Evolutionary conservation across 2,329 filamentous ascomycete species (phyloP).

Genomic region (Alternaria sp.): DNA sequence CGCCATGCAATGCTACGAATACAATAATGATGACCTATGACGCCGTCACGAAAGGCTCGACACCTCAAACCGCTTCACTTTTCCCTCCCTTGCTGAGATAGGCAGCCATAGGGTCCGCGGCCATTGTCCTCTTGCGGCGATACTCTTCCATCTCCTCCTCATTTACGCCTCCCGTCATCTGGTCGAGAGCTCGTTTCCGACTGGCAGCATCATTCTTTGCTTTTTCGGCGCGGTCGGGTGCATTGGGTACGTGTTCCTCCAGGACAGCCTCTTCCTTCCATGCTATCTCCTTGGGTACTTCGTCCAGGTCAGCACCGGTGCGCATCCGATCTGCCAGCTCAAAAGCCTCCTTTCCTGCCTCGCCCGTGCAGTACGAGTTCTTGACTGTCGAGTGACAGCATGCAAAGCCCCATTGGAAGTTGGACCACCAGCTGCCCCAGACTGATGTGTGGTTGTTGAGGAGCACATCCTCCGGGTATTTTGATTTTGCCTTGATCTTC

Average conservation of each 20-base stretch:
- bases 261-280: slow-evolving; percentile 51
- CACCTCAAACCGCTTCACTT: slow-evolving; percentile 64
- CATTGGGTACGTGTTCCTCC: slow-evolving; percentile 54
- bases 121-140: slow-evolving; percentile 73
- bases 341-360: slow-evolving; percentile 81
- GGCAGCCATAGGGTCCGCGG: slow-evolving; percentile 86
- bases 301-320: slow-evolving; percentile 54
- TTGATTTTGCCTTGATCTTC: slow-evolving; percentile 78
- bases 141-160: slow-evolving; percentile 90
- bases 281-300: slow-evolving; percentile 50
- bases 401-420: slow-evolving; percentile 94
- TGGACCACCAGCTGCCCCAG: slow-evolving; percentile 97
- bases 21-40: slow-evolving; percentile 19
- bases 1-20: slow-evolving; percentile 45
- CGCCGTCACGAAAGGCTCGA: slow-evolving; percentile 8
- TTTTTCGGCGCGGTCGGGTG: slow-evolving; percentile 50
- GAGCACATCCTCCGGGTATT: slow-evolving; percentile 87
- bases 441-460: slow-evolving; percentile 91
- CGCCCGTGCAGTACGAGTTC: slow-evolving; percentile 97
- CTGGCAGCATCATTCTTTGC: slow-evolving; percentile 47
- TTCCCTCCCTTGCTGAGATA: slow-evolving; percentile 70
- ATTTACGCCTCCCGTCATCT: slow-evolving; percentile 77
- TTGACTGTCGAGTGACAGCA: slow-evolving; percentile 94
- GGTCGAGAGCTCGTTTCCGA: slow-evolving; percentile 77
- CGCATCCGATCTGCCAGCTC: slow-evolving; percentile 73